Percentiles rank a stretch among this genome's conserved stretches.
Evolutionary conservation across 305 asterid species (phyloP).

Genomic region (Fraxinus paxiana): DNA sequence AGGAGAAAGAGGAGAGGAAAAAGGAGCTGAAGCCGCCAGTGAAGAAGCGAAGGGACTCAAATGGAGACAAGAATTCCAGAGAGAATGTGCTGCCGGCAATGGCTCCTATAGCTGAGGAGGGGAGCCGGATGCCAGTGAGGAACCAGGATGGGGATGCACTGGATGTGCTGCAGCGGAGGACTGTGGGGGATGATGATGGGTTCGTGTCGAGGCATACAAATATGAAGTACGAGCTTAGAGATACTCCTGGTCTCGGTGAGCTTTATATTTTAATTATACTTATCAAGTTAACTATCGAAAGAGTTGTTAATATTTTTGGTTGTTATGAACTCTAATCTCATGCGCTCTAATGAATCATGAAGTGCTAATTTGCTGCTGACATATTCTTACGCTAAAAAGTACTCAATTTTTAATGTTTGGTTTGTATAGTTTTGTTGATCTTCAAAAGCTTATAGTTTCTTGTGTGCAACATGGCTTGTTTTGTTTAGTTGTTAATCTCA

Average conservation of each 20-base stretch:
- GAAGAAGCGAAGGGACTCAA: slow-evolving; percentile 80
- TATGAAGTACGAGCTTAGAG: slow-evolving; percentile 93
- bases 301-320: not conserved
- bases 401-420: not conserved
- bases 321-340: not conserved
- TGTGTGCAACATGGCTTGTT: not conserved
- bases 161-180: slow-evolving; percentile 54
- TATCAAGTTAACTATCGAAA: not conserved
- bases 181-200: slow-evolving; percentile 69
- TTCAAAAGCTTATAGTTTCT: not conserved
- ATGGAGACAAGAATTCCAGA: slow-evolving; percentile 53
- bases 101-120: slow-evolving; percentile 28
- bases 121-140: slow-evolving; percentile 50
- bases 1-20: slow-evolving; percentile 32
- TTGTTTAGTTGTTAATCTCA: not conserved
- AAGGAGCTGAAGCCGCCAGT: slow-evolving; percentile 47
- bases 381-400: not conserved
- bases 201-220: slow-evolving; percentile 64
- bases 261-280: not conserved
- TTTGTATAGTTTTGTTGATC: not conserved
- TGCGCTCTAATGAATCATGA: not conserved
- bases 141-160: slow-evolving; percentile 42
- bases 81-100: slow-evolving; percentile 44
- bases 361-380: not conserved
- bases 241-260: slow-evolving; percentile 96